Conservation (phyloP, 345 rosid species). For the Dimocarpus longan region DNA sequence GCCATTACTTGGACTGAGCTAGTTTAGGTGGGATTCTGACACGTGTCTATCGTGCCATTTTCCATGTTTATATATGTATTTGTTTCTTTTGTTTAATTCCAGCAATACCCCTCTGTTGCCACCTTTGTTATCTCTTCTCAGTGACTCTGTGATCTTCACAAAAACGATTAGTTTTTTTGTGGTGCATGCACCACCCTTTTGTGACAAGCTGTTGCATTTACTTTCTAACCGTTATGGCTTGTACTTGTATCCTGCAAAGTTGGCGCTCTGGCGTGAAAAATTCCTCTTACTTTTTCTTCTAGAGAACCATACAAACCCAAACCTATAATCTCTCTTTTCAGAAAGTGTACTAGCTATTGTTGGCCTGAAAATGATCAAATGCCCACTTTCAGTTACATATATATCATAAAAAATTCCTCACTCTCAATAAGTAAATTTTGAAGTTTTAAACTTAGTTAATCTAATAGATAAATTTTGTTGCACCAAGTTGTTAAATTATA, state of each 20-base stretch:
- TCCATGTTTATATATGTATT: background rate
- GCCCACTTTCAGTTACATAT: background rate
- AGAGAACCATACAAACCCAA: background rate
- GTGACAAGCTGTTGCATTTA: background rate
- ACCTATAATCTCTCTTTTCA: background rate
- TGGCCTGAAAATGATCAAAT: background rate
- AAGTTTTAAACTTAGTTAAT: too few species aligned
- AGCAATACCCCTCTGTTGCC: background rate
- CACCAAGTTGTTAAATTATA: too few species aligned
- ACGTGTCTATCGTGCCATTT: background rate
- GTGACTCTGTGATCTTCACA: background rate
- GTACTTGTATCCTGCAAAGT: constrained; percentile 5
- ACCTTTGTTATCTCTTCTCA: background rate
- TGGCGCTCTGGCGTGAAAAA: background rate
- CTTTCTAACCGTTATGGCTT: background rate
- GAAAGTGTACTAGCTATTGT: too few species aligned
- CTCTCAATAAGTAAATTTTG: too few species aligned
- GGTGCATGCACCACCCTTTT: background rate
- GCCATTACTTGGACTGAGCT: background rate
- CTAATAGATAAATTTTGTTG: too few species aligned
- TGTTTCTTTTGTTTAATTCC: background rate
- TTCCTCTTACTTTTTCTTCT: background rate
- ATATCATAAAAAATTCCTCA: too few species aligned
- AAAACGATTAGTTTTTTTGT: background rate
- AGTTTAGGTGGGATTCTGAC: background rate